Evolutionary conservation across 2,329 filamentous ascomycete genomes (phyloP).

Genomic region (Aschersonia sp.): DNA sequence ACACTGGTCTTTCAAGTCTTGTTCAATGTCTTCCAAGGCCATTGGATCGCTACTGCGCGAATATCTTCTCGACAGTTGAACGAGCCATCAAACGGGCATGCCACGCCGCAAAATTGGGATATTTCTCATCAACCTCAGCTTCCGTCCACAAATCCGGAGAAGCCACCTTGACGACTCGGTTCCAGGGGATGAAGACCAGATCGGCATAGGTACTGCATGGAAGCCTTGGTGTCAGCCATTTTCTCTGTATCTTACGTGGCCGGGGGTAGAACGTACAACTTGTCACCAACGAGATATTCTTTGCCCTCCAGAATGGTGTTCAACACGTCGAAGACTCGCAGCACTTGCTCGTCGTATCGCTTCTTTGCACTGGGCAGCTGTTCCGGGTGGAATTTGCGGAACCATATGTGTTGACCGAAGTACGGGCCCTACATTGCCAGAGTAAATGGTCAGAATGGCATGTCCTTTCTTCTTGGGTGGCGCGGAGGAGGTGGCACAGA

Average conservation of each 20-base stretch:
- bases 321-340: constrained; percentile 17
- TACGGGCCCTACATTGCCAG: constrained; percentile 16
- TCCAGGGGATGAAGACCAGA: constrained; percentile 18
- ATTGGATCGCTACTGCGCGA: constrained; percentile 5
- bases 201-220: constrained; percentile 17
- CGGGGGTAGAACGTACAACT: constrained; percentile 11
- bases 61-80: constrained; percentile 14
- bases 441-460: background rate
- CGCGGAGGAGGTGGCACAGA: background rate
- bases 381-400: constrained; percentile 13
- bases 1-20: too few relatives aligned
- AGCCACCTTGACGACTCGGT: constrained; percentile 6
- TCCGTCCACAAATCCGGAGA: constrained; percentile 9
- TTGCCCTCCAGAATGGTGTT: constrained; percentile 17
- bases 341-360: constrained; percentile 15
- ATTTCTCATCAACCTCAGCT: constrained; percentile 15
- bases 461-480: background rate
- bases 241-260: too few relatives aligned
- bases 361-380: constrained; percentile 14
- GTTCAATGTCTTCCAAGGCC: background rate
- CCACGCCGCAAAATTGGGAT: constrained; percentile 20
- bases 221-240: background rate
- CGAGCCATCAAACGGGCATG: constrained; percentile 16
- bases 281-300: constrained; percentile 20
- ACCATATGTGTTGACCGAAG: constrained; percentile 19